phyloP scores from a whole-genome alignment of 225 moss, liverwort and hornwort genomes.

The Pseudoscleropodium purum region DNA sequence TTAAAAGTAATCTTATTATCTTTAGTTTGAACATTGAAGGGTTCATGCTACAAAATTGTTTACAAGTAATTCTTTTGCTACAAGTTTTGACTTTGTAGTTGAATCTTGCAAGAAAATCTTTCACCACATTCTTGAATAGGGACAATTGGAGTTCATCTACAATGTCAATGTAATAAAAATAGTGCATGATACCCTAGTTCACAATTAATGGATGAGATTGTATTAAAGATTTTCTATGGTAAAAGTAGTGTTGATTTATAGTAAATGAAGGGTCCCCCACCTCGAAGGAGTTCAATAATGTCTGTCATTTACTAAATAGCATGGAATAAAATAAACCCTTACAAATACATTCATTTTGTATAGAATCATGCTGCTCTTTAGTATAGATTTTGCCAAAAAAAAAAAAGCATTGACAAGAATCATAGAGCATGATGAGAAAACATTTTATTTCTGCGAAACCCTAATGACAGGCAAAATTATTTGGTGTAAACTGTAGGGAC shows the following conservation, averaged over 20 bases:
- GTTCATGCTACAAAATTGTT: rapidly evolving
- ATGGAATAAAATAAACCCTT: neutral
- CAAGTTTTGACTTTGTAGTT: neutral
- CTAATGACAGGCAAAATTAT: rapidly evolving
- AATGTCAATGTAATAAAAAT: rapidly evolving
- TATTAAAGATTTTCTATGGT: neutral
- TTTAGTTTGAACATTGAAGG: neutral
- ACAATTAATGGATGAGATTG: neutral
- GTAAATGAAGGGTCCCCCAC: rapidly evolving
- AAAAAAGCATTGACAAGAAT: no score
- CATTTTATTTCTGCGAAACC: no score
- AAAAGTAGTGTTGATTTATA: neutral
- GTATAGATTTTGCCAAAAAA: no score
- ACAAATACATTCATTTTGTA: neutral
- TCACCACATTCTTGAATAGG: neutral
- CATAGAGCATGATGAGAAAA: no score
- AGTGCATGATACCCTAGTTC: rapidly evolving
- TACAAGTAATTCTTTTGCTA: neutral
- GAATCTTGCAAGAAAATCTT: neutral
- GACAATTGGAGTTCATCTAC: neutral
- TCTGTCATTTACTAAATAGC: neutral
- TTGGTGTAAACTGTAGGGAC: rapidly evolving
- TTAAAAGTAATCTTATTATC: neutral
- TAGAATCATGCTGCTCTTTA: no score
- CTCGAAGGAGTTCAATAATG: neutral